Base-by-base conservation (phyloP, 768 basidiomycete genomes). In the Naematelia encephala region DNA sequence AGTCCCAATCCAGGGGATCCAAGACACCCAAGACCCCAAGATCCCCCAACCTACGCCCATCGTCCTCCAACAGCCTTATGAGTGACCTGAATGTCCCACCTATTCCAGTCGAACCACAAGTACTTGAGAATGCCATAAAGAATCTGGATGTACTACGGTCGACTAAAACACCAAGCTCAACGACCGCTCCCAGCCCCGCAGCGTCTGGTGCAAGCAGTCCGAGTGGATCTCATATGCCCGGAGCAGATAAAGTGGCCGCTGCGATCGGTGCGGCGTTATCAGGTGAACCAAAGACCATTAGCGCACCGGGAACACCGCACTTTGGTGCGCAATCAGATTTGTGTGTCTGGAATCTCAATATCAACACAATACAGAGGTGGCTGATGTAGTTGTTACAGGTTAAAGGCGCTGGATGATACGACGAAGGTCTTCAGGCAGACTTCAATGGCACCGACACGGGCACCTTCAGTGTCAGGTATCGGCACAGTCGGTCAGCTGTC, bases 401-500 rank as follows among this genome's bases (percentile, higher is more conserved):
- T 77, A 23, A 64, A 53, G 54, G 71, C 70, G 1, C 60, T 77
- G 14, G 76, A 77, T 51, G 72, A 77, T 34, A 65, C 62, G 21
- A 74, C 76, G 5, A 70, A 68, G 30, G 63, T 77, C 3, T 49
- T 77, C 22, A 43, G 74, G 26, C 69, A 71, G 43, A 70, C 51
- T 47, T 65, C 72, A 4, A 70, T 64, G 26, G 65, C 64, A 5
- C 68, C 68, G 1, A 56, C 61, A 5, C 46, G 68, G 54, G 74
- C 76, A 2, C 69, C 76, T 1, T 72, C 70, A 10, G 76, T 77
- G 2, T 74, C 72, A 5, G 76, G 76, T 39, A 77, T 77, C 45
- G 76, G 76, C 11, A 67, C 70, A n/a, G 61, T 77, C 23, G 68
- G 70, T 70, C 30, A 55, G 70, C 50, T n/a, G 1, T 11, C 25